A percentile compares a stretch with the other conserved stretches of the same genome.
Evolutionary conservation across 257 asterid species (phyloP).

Genomic region (Solanum arcanum): DNA sequence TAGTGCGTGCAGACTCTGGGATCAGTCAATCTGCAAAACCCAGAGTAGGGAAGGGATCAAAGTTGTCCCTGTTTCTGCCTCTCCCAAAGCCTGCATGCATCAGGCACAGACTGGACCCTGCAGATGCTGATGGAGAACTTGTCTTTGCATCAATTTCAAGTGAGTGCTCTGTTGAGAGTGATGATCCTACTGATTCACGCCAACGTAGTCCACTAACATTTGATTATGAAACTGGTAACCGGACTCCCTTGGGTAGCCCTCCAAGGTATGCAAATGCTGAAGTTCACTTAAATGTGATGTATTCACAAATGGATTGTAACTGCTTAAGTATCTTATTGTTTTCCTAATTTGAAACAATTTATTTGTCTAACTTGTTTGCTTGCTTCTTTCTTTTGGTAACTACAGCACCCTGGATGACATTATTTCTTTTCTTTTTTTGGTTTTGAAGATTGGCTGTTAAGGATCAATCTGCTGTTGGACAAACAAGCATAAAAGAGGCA

Average conservation of each 20-base stretch:
- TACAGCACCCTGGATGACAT: not conserved
- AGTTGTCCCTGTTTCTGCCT: conserved; percentile 58
- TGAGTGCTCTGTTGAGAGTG: conserved; percentile 76
- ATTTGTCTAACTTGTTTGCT: not conserved
- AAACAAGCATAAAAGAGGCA: conserved; percentile 37
- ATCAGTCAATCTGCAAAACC: conserved; percentile 42
- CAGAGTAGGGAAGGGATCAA: conserved; percentile 38
- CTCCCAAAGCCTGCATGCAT: conserved; percentile 85
- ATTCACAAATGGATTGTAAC: not conserved
- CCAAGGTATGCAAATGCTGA: conserved; percentile 38
- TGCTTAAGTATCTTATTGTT: not conserved
- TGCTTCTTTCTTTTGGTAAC: not conserved
- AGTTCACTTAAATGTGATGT: not conserved
- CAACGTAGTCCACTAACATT: conserved; percentile 64
- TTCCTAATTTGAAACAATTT: not conserved
- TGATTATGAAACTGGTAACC: conserved; percentile 66
- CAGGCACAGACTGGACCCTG: conserved; percentile 55
- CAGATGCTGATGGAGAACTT: conserved; percentile 55
- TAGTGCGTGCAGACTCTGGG: conserved; percentile 53
- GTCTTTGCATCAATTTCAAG: conserved; percentile 73
- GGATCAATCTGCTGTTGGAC: conserved; percentile 54
- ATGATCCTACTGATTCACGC: conserved; percentile 63
- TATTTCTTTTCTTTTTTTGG: not conserved
- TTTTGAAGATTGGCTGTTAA: conserved; percentile 29
- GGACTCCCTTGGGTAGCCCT: conserved; percentile 77